phyloP scores from a whole-genome alignment of 495 filamentous ascomycete species.

The Aspergillus incahuasiensis region DNA sequence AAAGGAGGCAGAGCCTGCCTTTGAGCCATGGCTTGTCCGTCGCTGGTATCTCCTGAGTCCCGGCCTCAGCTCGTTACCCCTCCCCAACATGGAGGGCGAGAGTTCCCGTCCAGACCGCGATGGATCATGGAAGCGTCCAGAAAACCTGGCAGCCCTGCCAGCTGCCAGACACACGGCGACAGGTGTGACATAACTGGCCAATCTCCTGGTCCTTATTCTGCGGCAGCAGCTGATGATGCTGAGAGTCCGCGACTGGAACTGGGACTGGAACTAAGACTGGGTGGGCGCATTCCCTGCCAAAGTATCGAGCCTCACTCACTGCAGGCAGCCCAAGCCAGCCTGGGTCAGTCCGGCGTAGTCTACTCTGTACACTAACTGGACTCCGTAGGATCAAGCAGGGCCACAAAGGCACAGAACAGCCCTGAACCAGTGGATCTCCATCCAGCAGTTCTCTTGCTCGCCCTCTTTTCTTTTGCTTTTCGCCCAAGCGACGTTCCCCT shows the following conservation, averaged over 20 bases:
- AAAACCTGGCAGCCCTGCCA: background rate
- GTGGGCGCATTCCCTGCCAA: background rate
- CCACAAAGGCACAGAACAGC: background rate
- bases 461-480: constrained; percentile 1
- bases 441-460: background rate
- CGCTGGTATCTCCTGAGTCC: too few species aligned
- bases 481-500: background rate
- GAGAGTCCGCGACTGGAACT: background rate
- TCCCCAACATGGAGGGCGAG: constrained; percentile 10
- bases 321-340: too few species aligned
- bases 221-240: background rate
- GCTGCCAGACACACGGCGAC: background rate
- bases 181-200: constrained; percentile 11
- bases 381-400: background rate
- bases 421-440: constrained; percentile 6
- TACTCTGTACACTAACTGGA: background rate
- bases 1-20: too few species aligned
- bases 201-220: background rate
- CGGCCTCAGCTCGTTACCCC: background rate
- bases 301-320: background rate
- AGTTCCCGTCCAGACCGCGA: background rate
- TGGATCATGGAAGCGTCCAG: constrained; percentile 1
- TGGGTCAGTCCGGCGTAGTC: background rate
- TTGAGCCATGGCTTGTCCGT: too few species aligned
- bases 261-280: background rate